These are phyloP conservation scores for Mallotus nudiflorus DNA, from an alignment of 345 rosid species.

Conservation along the genomic window DNA sequence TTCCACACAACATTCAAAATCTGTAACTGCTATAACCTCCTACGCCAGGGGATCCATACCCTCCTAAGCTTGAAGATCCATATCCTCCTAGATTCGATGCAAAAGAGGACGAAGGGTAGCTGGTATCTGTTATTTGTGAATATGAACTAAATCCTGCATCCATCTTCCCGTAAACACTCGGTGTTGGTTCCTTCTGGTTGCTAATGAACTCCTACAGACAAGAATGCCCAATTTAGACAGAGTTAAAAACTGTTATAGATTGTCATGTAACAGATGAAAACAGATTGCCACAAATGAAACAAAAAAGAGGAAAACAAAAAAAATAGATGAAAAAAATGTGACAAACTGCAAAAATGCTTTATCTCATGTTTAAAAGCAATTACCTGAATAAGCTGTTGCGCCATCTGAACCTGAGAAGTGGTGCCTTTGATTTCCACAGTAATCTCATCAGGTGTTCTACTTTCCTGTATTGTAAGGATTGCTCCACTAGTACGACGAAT, in stretches of 20 bases:
- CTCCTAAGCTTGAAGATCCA: conserved; percentile 24
- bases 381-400: conserved; percentile 42
- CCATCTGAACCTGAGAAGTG: conserved; percentile 37
- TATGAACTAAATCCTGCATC: conserved; percentile 28
- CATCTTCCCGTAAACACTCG: conserved; percentile 26
- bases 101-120: conserved; percentile 24
- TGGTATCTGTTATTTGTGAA: conserved; percentile 29
- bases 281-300: not conserved
- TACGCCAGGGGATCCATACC: conserved; percentile 28
- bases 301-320: too few relatives aligned
- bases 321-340: not conserved
- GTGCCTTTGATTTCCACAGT: conserved; percentile 39
- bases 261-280: too few relatives aligned
- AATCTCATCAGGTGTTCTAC: conserved; percentile 39
- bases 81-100: conserved; percentile 18
- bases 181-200: conserved; percentile 31
- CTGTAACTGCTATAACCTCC: conserved; percentile 29
- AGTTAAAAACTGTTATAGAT: too few relatives aligned
- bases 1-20: conserved; percentile 16
- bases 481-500: conserved; percentile 40
- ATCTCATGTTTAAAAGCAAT: not conserved
- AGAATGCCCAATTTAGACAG: not conserved
- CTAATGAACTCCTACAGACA: conserved; percentile 30
- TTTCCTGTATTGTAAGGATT: conserved; percentile 31
- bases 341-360: not conserved